Conservation (phyloP, 1,139 yeast species). For the Saccharomyces hybrid region DNA sequence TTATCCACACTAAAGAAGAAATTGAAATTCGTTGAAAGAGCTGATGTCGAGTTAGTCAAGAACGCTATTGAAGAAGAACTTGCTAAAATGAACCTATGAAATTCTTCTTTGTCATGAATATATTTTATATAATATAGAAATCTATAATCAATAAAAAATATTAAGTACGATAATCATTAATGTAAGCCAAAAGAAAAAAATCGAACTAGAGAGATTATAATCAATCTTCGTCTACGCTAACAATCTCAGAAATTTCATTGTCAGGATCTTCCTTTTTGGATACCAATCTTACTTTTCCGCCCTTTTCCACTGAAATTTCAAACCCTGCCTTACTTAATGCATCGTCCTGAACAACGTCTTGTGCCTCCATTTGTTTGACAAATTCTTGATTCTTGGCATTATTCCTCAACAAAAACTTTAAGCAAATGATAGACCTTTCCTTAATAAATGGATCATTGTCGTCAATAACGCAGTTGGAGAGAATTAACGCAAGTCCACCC, state of each 20-base stretch:
- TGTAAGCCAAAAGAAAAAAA: background rate
- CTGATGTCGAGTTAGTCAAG: conserved; percentile 69
- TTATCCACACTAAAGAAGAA: conserved; percentile 68
- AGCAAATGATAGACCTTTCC: conserved; percentile 74
- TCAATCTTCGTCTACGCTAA: background rate
- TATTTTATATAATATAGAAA: conserved; percentile 1
- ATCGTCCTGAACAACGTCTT: conserved; percentile 43
- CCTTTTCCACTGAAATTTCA: conserved; percentile 46
- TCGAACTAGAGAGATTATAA: background rate
- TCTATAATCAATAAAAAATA: conserved; percentile 2
- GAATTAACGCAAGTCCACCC: conserved; percentile 62
- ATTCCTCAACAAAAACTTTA: conserved; percentile 56
- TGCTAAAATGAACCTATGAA: conserved; percentile 38
- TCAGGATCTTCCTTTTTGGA: conserved; percentile 14
- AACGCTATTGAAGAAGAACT: conserved; percentile 64
- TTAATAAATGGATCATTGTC: conserved; percentile 82
- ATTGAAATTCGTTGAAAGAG: conserved; percentile 64
- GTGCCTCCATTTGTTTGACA: conserved; percentile 58
- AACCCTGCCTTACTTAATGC: conserved; percentile 50
- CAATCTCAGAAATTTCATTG: background rate
- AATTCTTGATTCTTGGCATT: conserved; percentile 66
- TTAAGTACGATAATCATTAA: background rate
- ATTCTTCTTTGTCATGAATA: conserved; percentile 2
- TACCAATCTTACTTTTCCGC: conserved; percentile 44
- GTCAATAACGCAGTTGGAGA: conserved; percentile 81